Base-by-base conservation (phyloP, 208 protist genomes). In the Trypanosoma brucei region DNA sequence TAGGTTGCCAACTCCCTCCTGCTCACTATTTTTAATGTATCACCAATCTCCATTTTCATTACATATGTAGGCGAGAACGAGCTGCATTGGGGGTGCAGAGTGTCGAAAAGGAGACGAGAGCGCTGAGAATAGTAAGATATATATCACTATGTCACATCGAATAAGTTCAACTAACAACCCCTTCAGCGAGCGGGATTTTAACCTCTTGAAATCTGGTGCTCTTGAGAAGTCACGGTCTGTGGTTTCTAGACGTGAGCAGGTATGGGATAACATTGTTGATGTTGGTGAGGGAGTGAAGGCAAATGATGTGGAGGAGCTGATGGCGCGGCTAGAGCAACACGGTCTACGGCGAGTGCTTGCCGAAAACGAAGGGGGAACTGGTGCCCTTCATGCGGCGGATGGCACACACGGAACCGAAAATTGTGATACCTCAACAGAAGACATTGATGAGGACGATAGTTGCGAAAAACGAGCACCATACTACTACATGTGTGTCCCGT, bases 401-500 rank as follows among this genome's bases (percentile, higher is more conserved):
- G 22, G 22, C 22, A 0, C 22, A 22, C 22, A 22, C 22, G 22
- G 22, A 22, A 22, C 22, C 22, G 14, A 62, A 81, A 14, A 33
- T 66, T 44, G 56, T 62, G 44, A 53, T 45, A 56, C 55, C n/a
- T 13, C 4, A 30, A 42, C 4, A 48, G 50, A 22, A 55, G 40
- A 44, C n/a, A 4, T 44, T 58, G 56, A 62, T 52, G 14, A 30
- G 36, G 14, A 55, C 57, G 56, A 30, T 51, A 3, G 37, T 54
- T 22, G 14, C 62, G 50, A 42, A 42, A 59, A 33, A 22, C 84
- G 90, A 9, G 75, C 62, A 14, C 76, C 84, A 5, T 88, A 92
- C 69, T 93, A 90, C 63, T 95, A 95, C 68, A 63, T 87, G 37
- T 95, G 90, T 67, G 83, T 92, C 1, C 83, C 84, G 2, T 95